These are phyloP conservation scores for Flaveria bidentis DNA, from an alignment of 129 eudicot species.

Conservation along the genomic window DNA sequence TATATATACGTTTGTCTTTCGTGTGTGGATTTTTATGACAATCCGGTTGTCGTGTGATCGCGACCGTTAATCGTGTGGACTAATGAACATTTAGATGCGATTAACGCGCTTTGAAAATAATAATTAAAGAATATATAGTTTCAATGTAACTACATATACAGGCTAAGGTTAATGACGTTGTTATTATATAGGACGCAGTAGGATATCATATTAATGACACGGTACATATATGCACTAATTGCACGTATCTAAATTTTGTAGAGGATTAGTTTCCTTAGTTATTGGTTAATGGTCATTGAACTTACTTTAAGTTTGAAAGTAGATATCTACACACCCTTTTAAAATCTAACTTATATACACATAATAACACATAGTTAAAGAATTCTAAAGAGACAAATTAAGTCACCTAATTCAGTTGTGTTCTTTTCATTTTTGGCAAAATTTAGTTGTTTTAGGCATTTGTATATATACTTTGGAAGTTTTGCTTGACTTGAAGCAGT, in stretches of 20 bases:
- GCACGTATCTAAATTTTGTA: too few species aligned
- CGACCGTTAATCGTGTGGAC: constrained; percentile 12
- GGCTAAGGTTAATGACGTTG: too few species aligned
- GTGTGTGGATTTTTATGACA: constrained; percentile 17
- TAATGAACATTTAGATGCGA: background rate
- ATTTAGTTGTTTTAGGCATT: background rate
- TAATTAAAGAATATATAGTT: too few species aligned
- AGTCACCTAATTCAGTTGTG: background rate
- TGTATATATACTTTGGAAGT: constrained; percentile 8
- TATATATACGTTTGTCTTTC: constrained; percentile 25
- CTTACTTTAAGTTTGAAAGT: background rate
- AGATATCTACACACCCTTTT: background rate
- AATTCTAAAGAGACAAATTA: background rate
- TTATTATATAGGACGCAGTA: too few species aligned
- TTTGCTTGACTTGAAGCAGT: constrained; percentile 13
- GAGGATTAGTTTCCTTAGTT: too few species aligned
- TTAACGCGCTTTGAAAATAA: constrained; percentile 21
- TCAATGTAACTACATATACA: too few species aligned
- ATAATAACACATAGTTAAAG: background rate
- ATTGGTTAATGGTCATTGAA: background rate
- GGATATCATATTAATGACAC: too few species aligned
- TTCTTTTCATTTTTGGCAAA: background rate
- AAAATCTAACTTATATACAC: background rate
- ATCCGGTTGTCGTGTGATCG: constrained; percentile 18
- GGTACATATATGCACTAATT: too few species aligned